phyloP scores from a whole-genome alignment of 495 filamentous ascomycete genomes.

The Neurospora sp. region DNA sequence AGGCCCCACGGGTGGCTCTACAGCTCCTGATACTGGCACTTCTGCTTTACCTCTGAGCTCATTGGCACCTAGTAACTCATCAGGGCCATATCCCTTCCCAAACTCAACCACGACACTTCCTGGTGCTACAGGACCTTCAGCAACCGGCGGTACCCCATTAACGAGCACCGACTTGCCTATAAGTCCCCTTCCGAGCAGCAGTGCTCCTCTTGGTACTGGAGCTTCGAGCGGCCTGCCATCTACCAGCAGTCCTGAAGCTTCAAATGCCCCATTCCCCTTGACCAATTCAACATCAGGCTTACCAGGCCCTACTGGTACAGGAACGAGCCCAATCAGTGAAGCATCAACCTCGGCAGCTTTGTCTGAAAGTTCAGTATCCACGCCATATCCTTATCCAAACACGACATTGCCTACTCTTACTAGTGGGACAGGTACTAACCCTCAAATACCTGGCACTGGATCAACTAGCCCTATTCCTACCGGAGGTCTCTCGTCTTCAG shows the following conservation, averaged over 20 bases:
- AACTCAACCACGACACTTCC: background rate
- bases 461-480: slow-evolving; percentile 1
- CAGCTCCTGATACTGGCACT: background rate
- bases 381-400: slow-evolving; percentile 13
- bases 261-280: slow-evolving; percentile 4
- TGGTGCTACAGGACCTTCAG: background rate
- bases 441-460: background rate
- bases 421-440: background rate
- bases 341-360: background rate
- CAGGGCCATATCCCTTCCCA: background rate
- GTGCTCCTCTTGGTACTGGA: background rate
- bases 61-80: background rate
- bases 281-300: slow-evolving; percentile 11
- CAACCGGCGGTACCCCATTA: background rate
- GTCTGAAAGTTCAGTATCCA: background rate
- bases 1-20: background rate
- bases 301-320: slow-evolving; percentile 3
- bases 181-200: background rate
- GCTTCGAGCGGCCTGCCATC: background rate
- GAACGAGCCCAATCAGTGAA: background rate
- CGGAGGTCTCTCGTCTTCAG: slow-evolving; percentile 6
- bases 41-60: background rate
- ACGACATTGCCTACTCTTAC: background rate
- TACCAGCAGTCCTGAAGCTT: background rate
- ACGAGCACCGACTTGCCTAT: background rate